Base-by-base conservation (phyloP, 2,329 filamentous ascomycete species). In the Thelonectria rubi region DNA sequence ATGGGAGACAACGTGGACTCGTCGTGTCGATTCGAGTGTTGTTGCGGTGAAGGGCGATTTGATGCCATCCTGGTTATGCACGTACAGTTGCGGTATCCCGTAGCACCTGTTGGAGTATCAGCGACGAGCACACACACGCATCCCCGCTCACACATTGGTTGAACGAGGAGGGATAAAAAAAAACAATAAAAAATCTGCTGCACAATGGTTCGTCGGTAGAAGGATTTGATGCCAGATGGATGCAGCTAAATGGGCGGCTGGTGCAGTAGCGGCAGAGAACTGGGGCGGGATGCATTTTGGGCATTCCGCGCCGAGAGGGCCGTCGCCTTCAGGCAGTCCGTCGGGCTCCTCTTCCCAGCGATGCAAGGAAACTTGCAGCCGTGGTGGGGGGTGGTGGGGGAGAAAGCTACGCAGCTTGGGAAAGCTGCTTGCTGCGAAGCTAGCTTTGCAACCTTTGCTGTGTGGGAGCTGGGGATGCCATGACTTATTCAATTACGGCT, bases 231-330 rank as follows among this genome's bases (percentile, higher is more conserved):
- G 34, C 34, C 39, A 43, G 42, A 61, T 32, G 45, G 52, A 61
- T 61, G 58, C 42, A 55, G 58, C 68, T 69, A 68, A 26, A 64
- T 69, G 65, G 37, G 61, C 63, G 67, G 67, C 52, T 63, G 61
- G 58, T 65, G 68, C 67, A 69, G 68, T 71, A 70, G 68, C 39
- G 65, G 66, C 65, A 63, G 65, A 66, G 65, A 42, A 57, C 68
- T 70, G 58, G 53, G 58, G 58, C 48, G 42, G 37, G 37, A 20
- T 50, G 47, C 45, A 48, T 48, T 52, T 61, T 61, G 58, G 58
- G 58, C 58, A 61, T 56, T 61, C 70, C 69, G 68, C 68, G 65
- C 68, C 68, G 66, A 70, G 49, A 60, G 47, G 40, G 56, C 63
- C 57, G 54, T 57, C 70, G 64, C 52, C 57, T 30, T 47, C 18